These are phyloP conservation scores for Pyricularia sp. DNA, from an alignment of 2,329 filamentous ascomycete genomes.

Conservation along the genomic window DNA sequence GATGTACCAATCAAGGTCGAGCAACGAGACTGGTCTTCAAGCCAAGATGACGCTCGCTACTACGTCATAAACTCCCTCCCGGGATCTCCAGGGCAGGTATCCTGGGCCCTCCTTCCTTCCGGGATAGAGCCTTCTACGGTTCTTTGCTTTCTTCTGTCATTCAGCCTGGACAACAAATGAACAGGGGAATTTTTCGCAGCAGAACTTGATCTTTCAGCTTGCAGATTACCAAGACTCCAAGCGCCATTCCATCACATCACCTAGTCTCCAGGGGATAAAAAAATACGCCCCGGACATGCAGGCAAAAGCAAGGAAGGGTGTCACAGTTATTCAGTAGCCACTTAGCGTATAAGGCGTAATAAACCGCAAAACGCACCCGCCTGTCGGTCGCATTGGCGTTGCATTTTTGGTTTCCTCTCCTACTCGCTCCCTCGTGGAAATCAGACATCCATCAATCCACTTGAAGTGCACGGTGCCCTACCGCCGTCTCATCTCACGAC, in stretches of 20 bases:
- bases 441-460: not conserved
- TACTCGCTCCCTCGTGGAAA: not conserved
- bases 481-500: not conserved
- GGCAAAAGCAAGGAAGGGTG: not conserved
- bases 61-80: constrained; percentile 4
- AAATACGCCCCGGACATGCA: not conserved
- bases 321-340: not conserved
- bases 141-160: not conserved
- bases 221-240: not conserved
- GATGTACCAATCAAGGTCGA: not conserved
- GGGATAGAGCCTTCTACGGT: not conserved
- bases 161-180: not conserved
- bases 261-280: not conserved
- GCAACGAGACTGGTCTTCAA: not conserved
- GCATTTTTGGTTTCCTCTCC: not conserved
- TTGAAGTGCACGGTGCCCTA: not conserved
- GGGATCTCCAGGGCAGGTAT: not conserved
- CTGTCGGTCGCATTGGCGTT: not conserved
- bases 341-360: not conserved
- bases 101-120: not conserved
- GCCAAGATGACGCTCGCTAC: constrained; percentile 6
- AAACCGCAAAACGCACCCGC: not conserved
- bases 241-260: not conserved
- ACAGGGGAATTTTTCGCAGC: not conserved
- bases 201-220: not conserved